Conservation (phyloP, 2,329 filamentous ascomycete species). For the Xylaria multiplex region DNA sequence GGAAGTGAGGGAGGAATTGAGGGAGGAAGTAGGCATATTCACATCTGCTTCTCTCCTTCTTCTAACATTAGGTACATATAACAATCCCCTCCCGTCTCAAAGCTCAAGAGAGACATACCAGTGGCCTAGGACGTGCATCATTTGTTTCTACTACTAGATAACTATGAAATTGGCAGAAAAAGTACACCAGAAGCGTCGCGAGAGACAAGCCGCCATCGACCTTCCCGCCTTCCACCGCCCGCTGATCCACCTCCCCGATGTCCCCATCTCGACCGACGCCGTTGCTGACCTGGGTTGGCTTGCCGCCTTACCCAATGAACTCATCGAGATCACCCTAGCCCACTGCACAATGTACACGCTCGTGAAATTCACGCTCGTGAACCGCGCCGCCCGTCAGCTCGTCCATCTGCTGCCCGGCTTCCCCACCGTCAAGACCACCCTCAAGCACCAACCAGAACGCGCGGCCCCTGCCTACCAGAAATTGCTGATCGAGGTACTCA, state of each 20-base stretch:
- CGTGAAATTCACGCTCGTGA: constrained; percentile 36
- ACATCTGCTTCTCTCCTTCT: too few relatives aligned
- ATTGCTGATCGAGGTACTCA: constrained; percentile 35
- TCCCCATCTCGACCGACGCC: neutral
- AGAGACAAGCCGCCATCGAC: neutral
- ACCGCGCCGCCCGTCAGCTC: constrained; percentile 23
- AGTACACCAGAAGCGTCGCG: neutral
- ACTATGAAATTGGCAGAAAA: neutral
- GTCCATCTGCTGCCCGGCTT: constrained; percentile 31
- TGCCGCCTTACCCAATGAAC: constrained; percentile 38
- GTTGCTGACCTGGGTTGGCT: constrained; percentile 35
- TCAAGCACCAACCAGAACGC: constrained; percentile 33
- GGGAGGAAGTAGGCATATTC: too few relatives aligned
- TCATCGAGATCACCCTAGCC: constrained; percentile 37
- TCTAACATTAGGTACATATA: too few relatives aligned
- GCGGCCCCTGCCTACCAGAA: constrained; percentile 32
- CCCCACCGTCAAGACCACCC: constrained; percentile 30
- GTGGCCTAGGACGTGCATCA: too few relatives aligned
- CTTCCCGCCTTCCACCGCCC: constrained; percentile 12
- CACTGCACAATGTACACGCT: constrained; percentile 39
- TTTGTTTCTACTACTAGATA: too few relatives aligned
- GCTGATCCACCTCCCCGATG: constrained; percentile 16
- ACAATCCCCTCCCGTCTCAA: too few relatives aligned
- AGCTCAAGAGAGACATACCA: too few relatives aligned
- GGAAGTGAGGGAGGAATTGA: too few relatives aligned